Evolutionary conservation across 2,329 filamentous ascomycete genomes (phyloP).

Genomic region (Periconia digitata): DNA sequence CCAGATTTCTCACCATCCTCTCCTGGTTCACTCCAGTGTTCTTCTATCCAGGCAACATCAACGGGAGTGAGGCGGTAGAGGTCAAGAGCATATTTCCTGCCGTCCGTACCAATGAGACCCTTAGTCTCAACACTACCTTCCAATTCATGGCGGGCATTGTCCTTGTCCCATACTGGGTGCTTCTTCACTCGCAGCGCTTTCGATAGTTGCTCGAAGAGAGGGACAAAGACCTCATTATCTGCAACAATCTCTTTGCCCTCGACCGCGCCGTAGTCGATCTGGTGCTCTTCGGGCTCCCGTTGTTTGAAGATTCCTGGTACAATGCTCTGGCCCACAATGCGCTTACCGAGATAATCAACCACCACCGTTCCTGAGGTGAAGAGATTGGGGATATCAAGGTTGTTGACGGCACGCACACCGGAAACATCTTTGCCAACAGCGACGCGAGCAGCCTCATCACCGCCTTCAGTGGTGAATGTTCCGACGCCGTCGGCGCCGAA

Average conservation of each 20-base stretch:
- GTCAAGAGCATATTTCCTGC: conserved; percentile 95
- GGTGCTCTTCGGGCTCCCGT: conserved; percentile 93
- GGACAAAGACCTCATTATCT: conserved; percentile 80
- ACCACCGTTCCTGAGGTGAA: conserved; percentile 97
- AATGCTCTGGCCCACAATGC: conserved; percentile 95
- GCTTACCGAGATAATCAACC: conserved; percentile 94
- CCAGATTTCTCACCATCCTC: conserved; percentile 52
- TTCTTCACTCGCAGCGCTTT: conserved; percentile 89
- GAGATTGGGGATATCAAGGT: conserved; percentile 90
- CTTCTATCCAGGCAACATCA: conserved; percentile 88
- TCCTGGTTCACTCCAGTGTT: conserved; percentile 55
- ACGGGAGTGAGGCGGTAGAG: conserved; percentile 92
- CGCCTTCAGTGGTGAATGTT: conserved; percentile 94
- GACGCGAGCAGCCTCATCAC: conserved; percentile 92
- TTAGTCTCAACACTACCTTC: conserved; percentile 98
- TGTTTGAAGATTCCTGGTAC: conserved; percentile 99
- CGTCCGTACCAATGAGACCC: conserved; percentile 93
- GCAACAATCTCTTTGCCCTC: conserved; percentile 96
- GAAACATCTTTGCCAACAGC: conserved; percentile 96
- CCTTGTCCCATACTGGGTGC: conserved; percentile 98
- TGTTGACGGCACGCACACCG: conserved; percentile 92
- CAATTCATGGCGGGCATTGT: conserved; percentile 83
- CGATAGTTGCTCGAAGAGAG: conserved; percentile 86
- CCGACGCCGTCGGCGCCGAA: conserved; percentile 97
- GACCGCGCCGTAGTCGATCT: conserved; percentile 97